A percentile compares a stretch with the other conserved stretches of the same genome.
Conservation (phyloP, 805 yeast species). For the Barnettozyma sucrosica region DNA sequence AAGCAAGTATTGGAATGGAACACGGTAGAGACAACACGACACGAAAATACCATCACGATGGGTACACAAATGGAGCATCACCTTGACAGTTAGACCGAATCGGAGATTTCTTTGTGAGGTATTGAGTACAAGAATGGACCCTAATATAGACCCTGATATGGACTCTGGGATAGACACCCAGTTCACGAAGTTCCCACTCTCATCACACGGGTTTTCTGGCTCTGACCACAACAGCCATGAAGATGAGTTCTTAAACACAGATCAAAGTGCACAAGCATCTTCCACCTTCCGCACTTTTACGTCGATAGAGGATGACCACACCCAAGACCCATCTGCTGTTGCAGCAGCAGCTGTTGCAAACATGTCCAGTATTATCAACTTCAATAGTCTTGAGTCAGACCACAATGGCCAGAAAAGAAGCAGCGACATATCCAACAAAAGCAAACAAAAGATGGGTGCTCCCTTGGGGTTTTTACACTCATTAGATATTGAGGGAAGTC, state of each 20-base stretch:
- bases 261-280: conserved; percentile 5
- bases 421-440: conserved; percentile 4
- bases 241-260: conserved; percentile 3
- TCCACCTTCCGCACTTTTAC: conserved; percentile 5
- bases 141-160: conserved; percentile 21
- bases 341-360: conserved; percentile 24
- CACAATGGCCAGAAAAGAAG: background rate
- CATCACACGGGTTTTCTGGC: background rate
- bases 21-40: conserved; percentile 4
- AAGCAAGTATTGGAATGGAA: background rate
- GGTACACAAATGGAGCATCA: background rate
- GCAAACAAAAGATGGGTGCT: background rate
- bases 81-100: background rate
- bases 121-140: conserved; percentile 12
- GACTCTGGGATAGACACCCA: conserved; percentile 17
- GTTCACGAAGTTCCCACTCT: conserved; percentile 20
- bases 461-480: background rate
- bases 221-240: background rate
- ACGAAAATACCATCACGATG: background rate
- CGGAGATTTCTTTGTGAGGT: background rate
- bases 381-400: conserved; percentile 12
- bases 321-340: background rate
- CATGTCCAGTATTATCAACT: conserved; percentile 23
- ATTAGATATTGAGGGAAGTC: background rate
- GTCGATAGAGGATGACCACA: conserved; percentile 6